A percentile compares a stretch with the other conserved stretches of the same genome.
phyloP scores from a whole-genome alignment of 2,329 filamentous ascomycete species.

The Colletotrichum sansevieriae region DNA sequence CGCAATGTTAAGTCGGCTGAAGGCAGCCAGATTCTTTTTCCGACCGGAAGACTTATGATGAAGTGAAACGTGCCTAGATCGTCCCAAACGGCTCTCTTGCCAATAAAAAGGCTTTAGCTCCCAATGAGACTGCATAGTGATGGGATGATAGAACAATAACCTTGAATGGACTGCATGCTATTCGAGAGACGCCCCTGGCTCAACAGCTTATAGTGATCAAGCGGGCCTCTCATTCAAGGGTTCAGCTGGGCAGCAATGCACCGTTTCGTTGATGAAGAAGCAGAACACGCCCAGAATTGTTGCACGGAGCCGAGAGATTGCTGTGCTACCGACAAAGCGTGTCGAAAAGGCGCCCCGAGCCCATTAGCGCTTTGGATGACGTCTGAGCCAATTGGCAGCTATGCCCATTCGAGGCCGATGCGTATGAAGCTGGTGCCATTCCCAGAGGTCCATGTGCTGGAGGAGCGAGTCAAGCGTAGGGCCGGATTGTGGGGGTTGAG shows the following conservation, averaged over 20 bases:
- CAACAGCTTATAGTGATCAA: too few relatives aligned
- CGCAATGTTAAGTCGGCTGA: too few relatives aligned
- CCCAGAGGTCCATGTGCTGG: too few relatives aligned
- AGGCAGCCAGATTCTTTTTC: not conserved
- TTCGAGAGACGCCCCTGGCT: too few relatives aligned
- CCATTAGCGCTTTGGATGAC: constrained; percentile 7
- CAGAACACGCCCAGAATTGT: not conserved
- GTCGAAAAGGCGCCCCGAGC: constrained; percentile 9
- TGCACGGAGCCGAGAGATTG: constrained; percentile 13
- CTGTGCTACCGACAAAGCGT: constrained; percentile 11
- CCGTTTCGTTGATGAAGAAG: not conserved
- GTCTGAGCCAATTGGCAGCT: not conserved
- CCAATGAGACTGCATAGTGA: constrained; percentile 19
- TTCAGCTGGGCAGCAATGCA: too few relatives aligned
- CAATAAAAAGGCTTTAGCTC: constrained; percentile 19
- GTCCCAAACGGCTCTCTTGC: constrained; percentile 18
- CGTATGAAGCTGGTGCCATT: too few relatives aligned
- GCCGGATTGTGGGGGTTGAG: constrained; percentile 21
- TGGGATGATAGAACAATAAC: constrained; percentile 26
- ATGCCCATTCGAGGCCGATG: too few relatives aligned
- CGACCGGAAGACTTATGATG: constrained; percentile 13
- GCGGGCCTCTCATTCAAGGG: too few relatives aligned
- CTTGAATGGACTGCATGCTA: constrained; percentile 22
- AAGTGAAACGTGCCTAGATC: constrained; percentile 23
- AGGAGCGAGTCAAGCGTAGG: not conserved